phyloP scores from a whole-genome alignment of 163 green algal species.

The Chlorella variabilis region DNA sequence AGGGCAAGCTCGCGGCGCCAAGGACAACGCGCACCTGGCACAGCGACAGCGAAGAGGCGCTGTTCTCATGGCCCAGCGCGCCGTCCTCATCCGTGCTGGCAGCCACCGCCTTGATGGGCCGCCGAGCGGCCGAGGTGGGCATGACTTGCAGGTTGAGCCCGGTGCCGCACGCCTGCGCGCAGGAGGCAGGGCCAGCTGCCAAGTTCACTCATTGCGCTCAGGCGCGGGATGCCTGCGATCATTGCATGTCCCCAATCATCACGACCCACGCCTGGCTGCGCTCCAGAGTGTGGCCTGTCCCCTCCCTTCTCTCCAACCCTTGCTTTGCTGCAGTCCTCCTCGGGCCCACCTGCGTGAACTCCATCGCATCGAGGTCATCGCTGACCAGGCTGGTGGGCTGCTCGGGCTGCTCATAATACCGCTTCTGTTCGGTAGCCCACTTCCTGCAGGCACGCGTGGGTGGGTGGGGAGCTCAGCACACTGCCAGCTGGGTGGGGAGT shows the following conservation, averaged over 20 bases:
- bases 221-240: no score
- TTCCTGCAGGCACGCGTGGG: no score
- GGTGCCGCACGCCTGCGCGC: constrained; percentile 50
- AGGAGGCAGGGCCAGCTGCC: background rate
- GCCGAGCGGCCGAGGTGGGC: background rate
- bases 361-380: constrained; percentile 36
- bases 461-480: no score
- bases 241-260: no score
- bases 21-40: constrained; percentile 6
- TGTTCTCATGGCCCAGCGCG: background rate
- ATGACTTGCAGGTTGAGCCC: constrained; percentile 54
- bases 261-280: no score
- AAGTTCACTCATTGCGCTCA: background rate
- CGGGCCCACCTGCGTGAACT: constrained; percentile 39
- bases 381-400: background rate
- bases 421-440: constrained; percentile 40
- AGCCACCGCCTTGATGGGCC: background rate
- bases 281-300: no score
- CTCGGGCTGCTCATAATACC: constrained; percentile 12
- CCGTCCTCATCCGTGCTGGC: background rate
- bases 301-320: no score
- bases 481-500: no score
- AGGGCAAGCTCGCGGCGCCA: background rate
- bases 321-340: background rate
- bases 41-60: background rate